A percentile compares a stretch with the other conserved stretches of the same genome.
Conservation (phyloP, 116 monocot genomes). For the Phalaenopsis hybrid region DNA sequence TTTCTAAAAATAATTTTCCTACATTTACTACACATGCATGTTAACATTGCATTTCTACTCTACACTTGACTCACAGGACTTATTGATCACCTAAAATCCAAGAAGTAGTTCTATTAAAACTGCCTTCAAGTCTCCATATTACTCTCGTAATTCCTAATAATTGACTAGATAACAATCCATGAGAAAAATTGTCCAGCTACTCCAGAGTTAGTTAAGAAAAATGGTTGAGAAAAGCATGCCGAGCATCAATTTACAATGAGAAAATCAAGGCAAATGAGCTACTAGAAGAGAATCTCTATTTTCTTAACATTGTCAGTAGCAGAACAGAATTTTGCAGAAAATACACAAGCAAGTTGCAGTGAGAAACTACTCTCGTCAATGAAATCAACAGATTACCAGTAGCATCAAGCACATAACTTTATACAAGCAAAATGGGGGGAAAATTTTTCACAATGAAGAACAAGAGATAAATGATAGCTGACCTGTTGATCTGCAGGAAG, state of each 20-base stretch:
- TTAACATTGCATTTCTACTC: background rate
- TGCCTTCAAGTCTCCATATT: background rate
- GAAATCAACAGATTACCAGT: background rate
- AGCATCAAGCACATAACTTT: background rate
- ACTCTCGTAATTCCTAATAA: background rate
- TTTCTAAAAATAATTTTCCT: background rate
- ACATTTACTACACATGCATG: background rate
- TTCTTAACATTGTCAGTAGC: background rate
- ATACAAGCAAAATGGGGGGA: background rate
- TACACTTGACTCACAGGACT: background rate
- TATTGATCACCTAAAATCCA: background rate
- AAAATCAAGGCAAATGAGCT: background rate
- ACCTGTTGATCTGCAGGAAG: constrained; percentile 71
- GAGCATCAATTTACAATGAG: background rate
- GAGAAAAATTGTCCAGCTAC: background rate
- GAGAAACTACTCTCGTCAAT: background rate
- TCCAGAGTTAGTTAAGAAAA: too few species aligned
- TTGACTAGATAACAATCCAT: background rate
- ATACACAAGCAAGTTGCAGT: background rate
- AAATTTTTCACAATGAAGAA: background rate
- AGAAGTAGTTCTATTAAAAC: background rate
- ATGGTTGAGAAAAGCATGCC: background rate
- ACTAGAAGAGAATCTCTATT: background rate
- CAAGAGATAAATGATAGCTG: background rate
- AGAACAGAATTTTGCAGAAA: background rate